A percentile compares a stretch with the other conserved stretches of the same genome.
These are phyloP conservation scores for Tolypocladium pustulatum DNA, from an alignment of 2,329 filamentous ascomycete species.

Conservation along the genomic window DNA sequence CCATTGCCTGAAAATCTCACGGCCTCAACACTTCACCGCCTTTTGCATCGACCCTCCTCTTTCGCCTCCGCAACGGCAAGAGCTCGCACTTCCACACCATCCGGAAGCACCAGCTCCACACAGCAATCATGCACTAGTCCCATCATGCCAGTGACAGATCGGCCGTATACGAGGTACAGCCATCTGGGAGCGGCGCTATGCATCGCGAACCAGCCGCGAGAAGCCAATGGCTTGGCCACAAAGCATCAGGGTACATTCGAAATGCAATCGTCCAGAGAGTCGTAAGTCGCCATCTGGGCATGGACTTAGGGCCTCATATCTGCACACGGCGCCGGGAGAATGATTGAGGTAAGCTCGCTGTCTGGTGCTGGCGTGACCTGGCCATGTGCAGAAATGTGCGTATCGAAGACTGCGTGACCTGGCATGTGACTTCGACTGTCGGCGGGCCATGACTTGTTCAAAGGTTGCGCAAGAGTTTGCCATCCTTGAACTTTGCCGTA, in stretches of 20 bases:
- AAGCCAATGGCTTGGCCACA: neutral
- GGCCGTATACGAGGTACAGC: neutral
- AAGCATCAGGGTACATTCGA: too few species aligned
- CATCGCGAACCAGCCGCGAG: neutral
- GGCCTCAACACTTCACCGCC: neutral
- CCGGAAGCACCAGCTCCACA: neutral
- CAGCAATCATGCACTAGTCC: neutral
- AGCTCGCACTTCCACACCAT: neutral
- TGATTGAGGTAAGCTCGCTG: neutral
- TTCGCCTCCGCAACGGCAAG: neutral
- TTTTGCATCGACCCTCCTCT: neutral
- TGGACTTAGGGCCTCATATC: too few species aligned
- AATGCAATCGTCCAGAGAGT: too few species aligned
- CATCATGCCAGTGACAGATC: neutral
- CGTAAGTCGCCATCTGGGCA: too few species aligned
- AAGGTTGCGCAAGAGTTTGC: too few species aligned
- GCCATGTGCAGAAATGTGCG: neutral
- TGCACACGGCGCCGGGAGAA: neutral
- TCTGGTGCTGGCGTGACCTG: neutral
- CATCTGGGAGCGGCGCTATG: neutral
- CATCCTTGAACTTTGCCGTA: neutral
- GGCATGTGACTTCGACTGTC: neutral
- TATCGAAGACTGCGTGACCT: neutral
- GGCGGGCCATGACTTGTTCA: neutral
- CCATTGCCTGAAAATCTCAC: neutral